Conservation (phyloP, 2,329 filamentous ascomycete species). For the Akanthomyces muscarius region DNA sequence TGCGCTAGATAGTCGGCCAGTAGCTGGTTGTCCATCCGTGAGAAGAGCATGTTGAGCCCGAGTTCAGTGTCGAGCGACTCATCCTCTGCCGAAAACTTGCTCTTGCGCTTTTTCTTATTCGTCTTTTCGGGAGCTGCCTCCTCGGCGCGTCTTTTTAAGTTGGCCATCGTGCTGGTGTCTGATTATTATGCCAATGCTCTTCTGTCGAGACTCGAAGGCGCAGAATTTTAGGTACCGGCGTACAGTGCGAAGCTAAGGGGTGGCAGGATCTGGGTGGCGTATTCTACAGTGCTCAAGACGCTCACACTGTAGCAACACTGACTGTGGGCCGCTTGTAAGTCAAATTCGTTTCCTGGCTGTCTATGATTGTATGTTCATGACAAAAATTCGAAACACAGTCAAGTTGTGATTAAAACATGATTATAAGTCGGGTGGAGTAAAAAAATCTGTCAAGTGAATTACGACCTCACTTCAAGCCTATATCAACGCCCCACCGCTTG, state of each 20-base stretch:
- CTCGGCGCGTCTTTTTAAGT: constrained; percentile 53
- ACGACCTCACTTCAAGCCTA: neutral
- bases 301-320: neutral
- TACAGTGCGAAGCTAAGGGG: constrained; percentile 13
- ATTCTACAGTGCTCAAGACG: neutral
- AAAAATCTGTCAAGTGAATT: neutral
- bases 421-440: neutral
- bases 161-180: constrained; percentile 31
- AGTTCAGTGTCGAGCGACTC: constrained; percentile 61
- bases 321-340: constrained; percentile 1
- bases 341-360: no score
- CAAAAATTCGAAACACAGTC: neutral
- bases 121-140: constrained; percentile 44
- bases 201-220: neutral
- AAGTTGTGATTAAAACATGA: neutral
- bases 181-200: neutral
- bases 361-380: neutral
- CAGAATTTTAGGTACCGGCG: constrained; percentile 9
- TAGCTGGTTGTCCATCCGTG: constrained; percentile 76
- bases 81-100: constrained; percentile 51
- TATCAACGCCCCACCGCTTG: neutral
- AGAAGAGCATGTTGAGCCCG: constrained; percentile 75
- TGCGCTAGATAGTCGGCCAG: constrained; percentile 83
- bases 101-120: constrained; percentile 54
- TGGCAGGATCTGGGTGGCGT: neutral